Conservation (phyloP, 805 yeast genomes). For the Saccharomyces kudriavzevii region DNA sequence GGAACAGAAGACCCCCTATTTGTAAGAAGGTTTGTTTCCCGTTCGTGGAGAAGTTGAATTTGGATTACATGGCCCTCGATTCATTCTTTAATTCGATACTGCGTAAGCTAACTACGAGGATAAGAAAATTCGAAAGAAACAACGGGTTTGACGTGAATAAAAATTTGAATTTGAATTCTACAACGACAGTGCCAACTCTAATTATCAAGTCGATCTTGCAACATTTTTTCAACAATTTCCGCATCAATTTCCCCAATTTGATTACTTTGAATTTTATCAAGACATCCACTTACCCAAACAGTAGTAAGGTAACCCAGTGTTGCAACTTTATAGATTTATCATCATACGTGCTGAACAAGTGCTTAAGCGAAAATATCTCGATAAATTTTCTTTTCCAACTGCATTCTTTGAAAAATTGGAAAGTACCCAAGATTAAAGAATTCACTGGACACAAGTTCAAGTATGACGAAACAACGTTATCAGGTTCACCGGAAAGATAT, state of each 20-base stretch:
- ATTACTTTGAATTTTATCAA: slow-evolving; percentile 9
- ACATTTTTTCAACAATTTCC: slow-evolving; percentile 7
- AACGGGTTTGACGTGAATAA: not conserved
- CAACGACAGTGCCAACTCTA: slow-evolving; percentile 2
- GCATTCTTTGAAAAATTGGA: slow-evolving; percentile 24
- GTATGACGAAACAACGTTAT: slow-evolving; percentile 14
- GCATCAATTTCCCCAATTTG: slow-evolving; percentile 11
- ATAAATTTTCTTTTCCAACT: slow-evolving; percentile 14
- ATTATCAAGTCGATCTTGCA: slow-evolving; percentile 7
- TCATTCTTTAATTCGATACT: slow-evolving; percentile 12
- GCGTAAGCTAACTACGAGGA: not conserved
- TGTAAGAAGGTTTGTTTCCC: slow-evolving; percentile 13
- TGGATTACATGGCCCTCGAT: slow-evolving; percentile 18
- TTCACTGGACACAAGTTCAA: slow-evolving; percentile 24
- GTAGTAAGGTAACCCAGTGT: slow-evolving; percentile 7
- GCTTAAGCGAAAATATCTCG: slow-evolving; percentile 6
- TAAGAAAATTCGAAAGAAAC: not conserved
- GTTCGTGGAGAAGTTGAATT: slow-evolving; percentile 5
- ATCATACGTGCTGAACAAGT: slow-evolving; percentile 10
- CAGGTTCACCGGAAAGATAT: slow-evolving; percentile 10
- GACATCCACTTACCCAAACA: not conserved
- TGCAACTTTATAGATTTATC: slow-evolving; percentile 20
- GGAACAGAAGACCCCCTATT: not conserved
- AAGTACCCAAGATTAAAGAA: slow-evolving; percentile 10
- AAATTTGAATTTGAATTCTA: not conserved